Evolutionary conservation across 1,284 basidiomycete species (phyloP), one percentile per base, ranked within the genome.

Genomic region (Amylostereum areolatum): DNA sequence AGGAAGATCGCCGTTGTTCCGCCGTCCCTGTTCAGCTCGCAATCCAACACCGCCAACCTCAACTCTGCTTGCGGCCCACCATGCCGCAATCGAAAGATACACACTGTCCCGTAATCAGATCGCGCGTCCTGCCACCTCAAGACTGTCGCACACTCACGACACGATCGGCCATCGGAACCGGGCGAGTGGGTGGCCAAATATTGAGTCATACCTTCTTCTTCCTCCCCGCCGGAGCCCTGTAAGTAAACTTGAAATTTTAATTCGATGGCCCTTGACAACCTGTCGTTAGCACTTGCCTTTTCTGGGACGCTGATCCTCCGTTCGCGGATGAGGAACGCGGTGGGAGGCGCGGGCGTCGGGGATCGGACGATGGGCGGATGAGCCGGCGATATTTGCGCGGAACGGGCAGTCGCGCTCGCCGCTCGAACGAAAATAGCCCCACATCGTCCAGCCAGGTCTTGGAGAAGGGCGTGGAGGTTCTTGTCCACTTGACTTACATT

Each of bases 401-500:
- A 79, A 57, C 83, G 80, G 56, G 77, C 77, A 44, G 78, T 72
- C 45, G 83, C 85, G 52, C 72, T 72, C 53, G 83, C 78, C 48
- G 84, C 85, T 55, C 73, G 71, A 55, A 66, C 66, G 67, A 89
- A 89, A 49, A 88, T 66, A 58, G 64, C 64, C 52, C 79, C 75
- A 65, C 85, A 88, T 54, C 72, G 71, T 55, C 61, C 64, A 46
- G 80, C 81, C 55, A 89, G 66, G 58, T 84, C 79, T 54, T 80
- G 73, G 47, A 82, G 66, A 55, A 90, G 70, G 29, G 73, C 75
- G 57, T 83, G 77, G 56, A 91, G 67, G 68, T 90, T 91, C 62
- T 78, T 78, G 67, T 85, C 80, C 53, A 85, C 60, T 62, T 75
- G 69, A 51, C 71, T 74, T 49, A 81, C 63, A 61, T 84, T 75